phyloP scores from a whole-genome alignment of 768 basidiomycete genomes.

The Hydnomerulius pinastri region DNA sequence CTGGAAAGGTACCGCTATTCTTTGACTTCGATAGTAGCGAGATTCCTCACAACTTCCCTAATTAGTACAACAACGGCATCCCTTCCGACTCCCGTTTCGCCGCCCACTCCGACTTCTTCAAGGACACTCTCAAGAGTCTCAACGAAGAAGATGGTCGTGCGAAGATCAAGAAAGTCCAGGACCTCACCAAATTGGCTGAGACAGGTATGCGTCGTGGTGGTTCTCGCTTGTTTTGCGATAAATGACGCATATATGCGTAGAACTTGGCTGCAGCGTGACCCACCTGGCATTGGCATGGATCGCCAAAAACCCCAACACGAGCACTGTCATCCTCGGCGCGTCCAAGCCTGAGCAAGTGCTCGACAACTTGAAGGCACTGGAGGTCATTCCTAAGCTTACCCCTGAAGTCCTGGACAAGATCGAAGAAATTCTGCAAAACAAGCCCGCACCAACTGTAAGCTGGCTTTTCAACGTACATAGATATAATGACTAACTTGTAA shows the following conservation, averaged over 20 bases:
- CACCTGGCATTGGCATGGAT: slow-evolving; percentile 61
- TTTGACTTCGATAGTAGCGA: neutral
- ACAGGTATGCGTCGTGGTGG: slow-evolving; percentile 16
- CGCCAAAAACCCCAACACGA: slow-evolving; percentile 49
- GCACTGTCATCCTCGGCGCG: slow-evolving; percentile 50
- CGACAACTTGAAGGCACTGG: slow-evolving; percentile 53
- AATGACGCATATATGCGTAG: slow-evolving; percentile 17
- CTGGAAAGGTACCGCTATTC: slow-evolving; percentile 44
- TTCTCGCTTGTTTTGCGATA: neutral
- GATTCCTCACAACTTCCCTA: neutral
- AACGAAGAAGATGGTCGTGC: slow-evolving; percentile 41
- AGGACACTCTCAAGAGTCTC: slow-evolving; percentile 45
- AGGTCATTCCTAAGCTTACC: slow-evolving; percentile 55
- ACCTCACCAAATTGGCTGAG: slow-evolving; percentile 48
- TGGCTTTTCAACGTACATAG: neutral
- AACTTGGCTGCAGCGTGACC: slow-evolving; percentile 49
- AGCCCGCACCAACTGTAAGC: slow-evolving; percentile 31
- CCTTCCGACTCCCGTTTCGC: slow-evolving; percentile 54
- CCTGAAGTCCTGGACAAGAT: slow-evolving; percentile 51
- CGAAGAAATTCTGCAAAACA: slow-evolving; percentile 52
- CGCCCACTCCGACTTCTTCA: slow-evolving; percentile 48
- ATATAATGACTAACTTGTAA: slow-evolving; percentile 13
- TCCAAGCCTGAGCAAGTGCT: slow-evolving; percentile 48
- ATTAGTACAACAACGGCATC: slow-evolving; percentile 50
- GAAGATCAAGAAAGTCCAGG: slow-evolving; percentile 51